Evolutionary conservation across 2,329 filamentous ascomycete genomes (phyloP), one percentile per base, ranked within the genome.

Genomic region (Paracoccidioides brasiliensis): DNA sequence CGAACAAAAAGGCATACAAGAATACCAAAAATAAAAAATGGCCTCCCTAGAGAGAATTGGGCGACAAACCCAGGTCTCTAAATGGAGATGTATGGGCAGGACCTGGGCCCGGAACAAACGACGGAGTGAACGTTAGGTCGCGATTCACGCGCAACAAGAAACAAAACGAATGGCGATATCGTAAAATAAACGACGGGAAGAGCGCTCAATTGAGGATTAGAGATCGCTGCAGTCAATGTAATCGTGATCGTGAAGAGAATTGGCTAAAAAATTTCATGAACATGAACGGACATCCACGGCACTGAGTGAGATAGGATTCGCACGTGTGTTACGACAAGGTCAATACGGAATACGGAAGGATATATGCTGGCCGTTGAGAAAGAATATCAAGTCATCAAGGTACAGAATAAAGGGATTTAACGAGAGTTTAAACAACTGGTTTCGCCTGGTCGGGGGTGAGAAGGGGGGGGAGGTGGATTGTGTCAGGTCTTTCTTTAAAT

Each of bases 381-480:
- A 10, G 43, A 48, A 54, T 43, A 46, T 32, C 12, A 54, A 40
- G 35, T 48, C 30, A 45, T 46, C 22, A 48, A 33, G 15, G 35
- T 15, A 33, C 15, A 32, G 43, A 35, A 32, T 54, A 35, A 49
- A 5, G 32, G 33, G 14, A n/a, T 28, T 35, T 45, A 54, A 54
- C 4, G 53, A 54, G 35, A 54, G 53, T 48, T 40, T 54, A 30
- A 50, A 54, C 54, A 53, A 45, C 37, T 22, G 2, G 22, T 22
- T 22, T 22, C 22, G 22, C 22, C 22, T 22, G 22, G 22, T 22
- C 22, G 22, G 22, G 22, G 22, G n/a, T n/a, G n/a, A 22, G 22
- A 2, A 14, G 55, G 30, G 43, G 12, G 22, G 9, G 52, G 43
- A 10, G 37, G 28, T 32, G 33, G 41, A 48, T 14, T 30, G 48